These are phyloP conservation scores for Tylopilus intermedius DNA, from an alignment of 768 basidiomycete genomes.

Conservation along the genomic window DNA sequence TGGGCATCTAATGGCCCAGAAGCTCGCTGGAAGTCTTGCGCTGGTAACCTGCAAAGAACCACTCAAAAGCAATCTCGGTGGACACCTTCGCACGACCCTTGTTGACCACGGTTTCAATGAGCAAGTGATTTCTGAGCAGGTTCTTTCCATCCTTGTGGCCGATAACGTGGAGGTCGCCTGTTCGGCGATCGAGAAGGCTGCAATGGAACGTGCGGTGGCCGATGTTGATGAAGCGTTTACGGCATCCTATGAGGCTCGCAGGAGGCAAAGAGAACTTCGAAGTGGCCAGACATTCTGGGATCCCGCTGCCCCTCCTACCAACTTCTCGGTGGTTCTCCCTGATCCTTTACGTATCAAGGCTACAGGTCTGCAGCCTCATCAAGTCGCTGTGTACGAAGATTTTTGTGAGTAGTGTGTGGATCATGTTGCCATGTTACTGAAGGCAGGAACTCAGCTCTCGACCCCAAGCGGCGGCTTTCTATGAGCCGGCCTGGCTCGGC, in stretches of 20 bases:
- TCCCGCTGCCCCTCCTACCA: conserved; percentile 62
- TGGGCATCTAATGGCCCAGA: conserved; percentile 94
- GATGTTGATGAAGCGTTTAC: conserved; percentile 92
- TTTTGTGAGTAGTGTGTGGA: conserved; percentile 52
- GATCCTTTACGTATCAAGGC: conserved; percentile 84
- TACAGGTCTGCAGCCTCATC: conserved; percentile 74
- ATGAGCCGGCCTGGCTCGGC: conserved; percentile 69
- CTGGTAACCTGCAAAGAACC: conserved; percentile 98
- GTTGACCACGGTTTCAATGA: conserved; percentile 88
- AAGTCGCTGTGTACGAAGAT: conserved; percentile 91
- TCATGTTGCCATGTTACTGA: conserved; percentile 11
- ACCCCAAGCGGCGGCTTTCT: conserved; percentile 50
- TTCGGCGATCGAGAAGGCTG: conserved; percentile 91
- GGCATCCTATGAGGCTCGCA: conserved; percentile 74
- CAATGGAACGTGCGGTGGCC: conserved; percentile 90
- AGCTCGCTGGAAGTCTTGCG: conserved; percentile 92
- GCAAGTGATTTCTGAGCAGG: conserved; percentile 77
- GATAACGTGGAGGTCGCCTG: conserved; percentile 95
- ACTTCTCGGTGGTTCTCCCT: conserved; percentile 69
- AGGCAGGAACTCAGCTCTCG: conserved; percentile 37
- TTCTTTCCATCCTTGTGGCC: conserved; percentile 71
- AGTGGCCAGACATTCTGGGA: conserved; percentile 86
- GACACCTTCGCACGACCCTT: conserved; percentile 79
- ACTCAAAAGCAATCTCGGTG: conserved; percentile 83
- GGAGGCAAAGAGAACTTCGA: conserved; percentile 82